A percentile compares a stretch with the other conserved stretches of the same genome.
phyloP scores from a whole-genome alignment of 2,329 filamentous ascomycete genomes.

The Fusarium pilosicola region DNA sequence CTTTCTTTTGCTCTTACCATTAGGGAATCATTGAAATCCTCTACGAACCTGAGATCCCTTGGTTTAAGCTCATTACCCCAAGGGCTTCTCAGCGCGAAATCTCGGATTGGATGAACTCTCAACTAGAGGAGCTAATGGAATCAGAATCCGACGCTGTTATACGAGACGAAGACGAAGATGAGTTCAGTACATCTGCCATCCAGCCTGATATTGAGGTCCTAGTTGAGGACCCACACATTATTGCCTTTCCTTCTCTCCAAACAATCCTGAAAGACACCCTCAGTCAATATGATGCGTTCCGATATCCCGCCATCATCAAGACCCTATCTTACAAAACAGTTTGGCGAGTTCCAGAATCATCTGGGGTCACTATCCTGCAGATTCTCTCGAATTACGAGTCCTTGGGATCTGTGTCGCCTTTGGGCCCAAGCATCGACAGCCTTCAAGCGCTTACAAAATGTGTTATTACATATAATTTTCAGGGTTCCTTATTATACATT shows the following conservation, averaged over 20 bases:
- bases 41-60: conserved; percentile 50
- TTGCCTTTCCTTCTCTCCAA: conserved; percentile 39
- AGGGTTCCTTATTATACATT: conserved; percentile 44
- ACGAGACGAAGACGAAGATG: background rate
- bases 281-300: conserved; percentile 26
- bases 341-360: conserved; percentile 42
- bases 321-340: conserved; percentile 27
- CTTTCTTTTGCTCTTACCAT: background rate
- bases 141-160: conserved; percentile 29
- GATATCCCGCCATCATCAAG: conserved; percentile 39
- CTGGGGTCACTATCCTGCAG: conserved; percentile 6
- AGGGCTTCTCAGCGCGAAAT: conserved; percentile 19
- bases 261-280: background rate
- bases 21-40: conserved; percentile 46
- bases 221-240: conserved; percentile 24
- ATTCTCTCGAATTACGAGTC: conserved; percentile 32
- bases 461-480: conserved; percentile 44
- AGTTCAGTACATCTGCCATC: background rate
- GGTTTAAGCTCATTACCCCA: conserved; percentile 48
- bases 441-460: conserved; percentile 27
- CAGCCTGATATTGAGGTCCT: conserved; percentile 37
- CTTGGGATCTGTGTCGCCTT: conserved; percentile 16
- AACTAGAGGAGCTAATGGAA: conserved; percentile 35
- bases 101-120: conserved; percentile 26
- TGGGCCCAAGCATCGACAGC: conserved; percentile 13